Evolutionary conservation across 1,284 basidiomycete genomes (phyloP).

Genomic region (Xerocomus nothofagi): DNA sequence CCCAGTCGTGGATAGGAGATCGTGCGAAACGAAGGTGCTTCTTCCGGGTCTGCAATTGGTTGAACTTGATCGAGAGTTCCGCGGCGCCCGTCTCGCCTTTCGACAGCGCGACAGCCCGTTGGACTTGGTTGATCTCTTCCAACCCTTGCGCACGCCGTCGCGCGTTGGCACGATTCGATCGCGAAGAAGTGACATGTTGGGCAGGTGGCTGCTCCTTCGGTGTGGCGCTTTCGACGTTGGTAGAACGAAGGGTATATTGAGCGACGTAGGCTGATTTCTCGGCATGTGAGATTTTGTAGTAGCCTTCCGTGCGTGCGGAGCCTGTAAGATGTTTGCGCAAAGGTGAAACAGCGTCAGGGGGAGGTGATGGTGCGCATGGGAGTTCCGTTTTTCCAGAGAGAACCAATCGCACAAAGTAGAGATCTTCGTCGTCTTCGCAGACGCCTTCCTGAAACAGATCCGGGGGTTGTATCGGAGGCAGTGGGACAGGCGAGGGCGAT

Average conservation of each 20-base stretch:
- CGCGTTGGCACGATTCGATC: slow-evolving; percentile 94
- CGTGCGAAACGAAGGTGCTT: slow-evolving; percentile 96
- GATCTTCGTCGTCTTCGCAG: slow-evolving; percentile 89
- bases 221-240: slow-evolving; percentile 38
- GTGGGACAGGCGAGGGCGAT: slow-evolving; percentile 45
- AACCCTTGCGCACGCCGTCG: slow-evolving; percentile 90
- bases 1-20: slow-evolving; percentile 98
- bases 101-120: slow-evolving; percentile 70
- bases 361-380: slow-evolving; percentile 30
- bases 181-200: slow-evolving; percentile 73
- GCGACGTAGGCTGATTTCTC: slow-evolving; percentile 90
- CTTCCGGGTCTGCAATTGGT: slow-evolving; percentile 96
- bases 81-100: slow-evolving; percentile 70
- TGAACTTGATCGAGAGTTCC: slow-evolving; percentile 87
- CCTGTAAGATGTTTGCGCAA: slow-evolving; percentile 76
- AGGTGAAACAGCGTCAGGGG: slow-evolving; percentile 39
- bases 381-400: slow-evolving; percentile 37
- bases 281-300: slow-evolving; percentile 89
- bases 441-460: slow-evolving; percentile 61
- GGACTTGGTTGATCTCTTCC: slow-evolving; percentile 89
- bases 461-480: slow-evolving; percentile 47
- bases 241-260: slow-evolving; percentile 67
- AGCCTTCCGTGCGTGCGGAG: slow-evolving; percentile 90
- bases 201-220: slow-evolving; percentile 45
- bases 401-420: slow-evolving; percentile 80